Percentiles rank a stretch among this genome's conserved stretches.
Evolutionary conservation across 1,284 basidiomycete genomes (phyloP).

Genomic region (Cerioporus squamosus): DNA sequence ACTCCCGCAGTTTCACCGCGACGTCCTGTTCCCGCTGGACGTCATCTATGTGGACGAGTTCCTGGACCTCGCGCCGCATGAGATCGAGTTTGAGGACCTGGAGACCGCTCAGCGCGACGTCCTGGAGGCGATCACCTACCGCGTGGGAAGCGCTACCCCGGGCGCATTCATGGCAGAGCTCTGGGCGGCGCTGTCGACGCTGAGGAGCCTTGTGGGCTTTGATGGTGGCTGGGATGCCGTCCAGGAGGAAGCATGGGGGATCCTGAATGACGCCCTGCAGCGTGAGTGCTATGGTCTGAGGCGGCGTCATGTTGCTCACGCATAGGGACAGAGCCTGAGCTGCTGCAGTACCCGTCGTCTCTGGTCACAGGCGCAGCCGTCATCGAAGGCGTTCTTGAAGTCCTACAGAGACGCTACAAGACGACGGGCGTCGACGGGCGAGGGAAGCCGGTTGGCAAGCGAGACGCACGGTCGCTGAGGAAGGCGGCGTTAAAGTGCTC

Average conservation of each 20-base stretch:
- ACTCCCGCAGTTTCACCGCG: conserved; percentile 58
- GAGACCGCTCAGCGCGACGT: conserved; percentile 66
- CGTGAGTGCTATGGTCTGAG: conserved; percentile 37
- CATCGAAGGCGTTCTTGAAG: conserved; percentile 44
- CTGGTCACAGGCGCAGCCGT: conserved; percentile 54
- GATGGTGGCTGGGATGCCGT: conserved; percentile 48
- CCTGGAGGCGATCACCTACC: conserved; percentile 50
- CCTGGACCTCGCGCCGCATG: conserved; percentile 49
- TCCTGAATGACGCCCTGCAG: conserved; percentile 48
- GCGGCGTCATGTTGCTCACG: neutral
- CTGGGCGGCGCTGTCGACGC: conserved; percentile 54
- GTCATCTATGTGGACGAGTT: conserved; percentile 57
- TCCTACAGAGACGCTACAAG: conserved; percentile 42
- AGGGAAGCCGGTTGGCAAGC: conserved; percentile 20
- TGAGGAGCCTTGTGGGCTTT: conserved; percentile 46
- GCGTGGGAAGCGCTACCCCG: conserved; percentile 56
- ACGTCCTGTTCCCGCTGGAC: conserved; percentile 56
- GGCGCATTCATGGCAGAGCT: conserved; percentile 61
- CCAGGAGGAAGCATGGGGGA: conserved; percentile 51
- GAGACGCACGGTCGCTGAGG: conserved; percentile 19
- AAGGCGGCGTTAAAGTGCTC: conserved; percentile 38
- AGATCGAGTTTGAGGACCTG: conserved; percentile 47
- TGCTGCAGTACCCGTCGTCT: conserved; percentile 53
- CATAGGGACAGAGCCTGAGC: conserved; percentile 47
- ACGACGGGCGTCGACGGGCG: conserved; percentile 28